Base-by-base conservation (phyloP, 345 rosid genomes). In the Sonneratia caseolaris region DNA sequence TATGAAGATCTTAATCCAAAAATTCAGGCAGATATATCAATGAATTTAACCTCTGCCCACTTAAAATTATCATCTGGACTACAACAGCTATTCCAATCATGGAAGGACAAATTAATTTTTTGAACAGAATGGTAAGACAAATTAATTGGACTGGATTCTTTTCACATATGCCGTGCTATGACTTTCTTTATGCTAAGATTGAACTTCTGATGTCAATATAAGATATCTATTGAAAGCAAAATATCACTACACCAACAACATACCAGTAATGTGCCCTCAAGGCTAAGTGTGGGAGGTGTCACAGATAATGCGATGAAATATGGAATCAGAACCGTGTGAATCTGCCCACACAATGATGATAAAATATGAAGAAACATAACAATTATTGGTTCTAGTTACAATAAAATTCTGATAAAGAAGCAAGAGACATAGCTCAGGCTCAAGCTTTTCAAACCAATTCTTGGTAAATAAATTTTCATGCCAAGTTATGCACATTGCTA, bases 211-310 rank as follows among this genome's bases (percentile, higher is more conserved):
- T 12, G 4, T 53, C 59, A 53, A 21, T 53, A 53, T 18, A 53
- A 53, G 4, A 18, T 16, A 21, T 53, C 22, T 53, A 53, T 5
- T 2, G 24, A 18, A 53, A 18, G 59, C 59, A 53, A 18, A 12
- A 53, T 53, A 53, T 18, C 22, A 18, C 66, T 62, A 10, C 37
- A 62, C 18, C 37, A 13, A 32, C 10, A 35, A 68, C 82, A 7
- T 75, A 87, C 88, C 84, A 87, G 75, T 74, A 83, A 71, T 7
- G 88, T 77, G 47, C 88, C 90, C 73, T 86, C 91, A 43, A 86
- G 78, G 80, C 85, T 75, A 45, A 76, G 86, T 55, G 74, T 79
- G 78, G 79, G 69, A 4, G 86, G 88, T 48, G 91, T 84, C 70
- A 79, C 75, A 11, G 70, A 73, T 55, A 86, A 72, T 40, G 86